Percentiles rank a stretch among this genome's conserved stretches.
phyloP scores from a whole-genome alignment of 2,329 filamentous ascomycete genomes.

The Leptosphaerulina australis region DNA sequence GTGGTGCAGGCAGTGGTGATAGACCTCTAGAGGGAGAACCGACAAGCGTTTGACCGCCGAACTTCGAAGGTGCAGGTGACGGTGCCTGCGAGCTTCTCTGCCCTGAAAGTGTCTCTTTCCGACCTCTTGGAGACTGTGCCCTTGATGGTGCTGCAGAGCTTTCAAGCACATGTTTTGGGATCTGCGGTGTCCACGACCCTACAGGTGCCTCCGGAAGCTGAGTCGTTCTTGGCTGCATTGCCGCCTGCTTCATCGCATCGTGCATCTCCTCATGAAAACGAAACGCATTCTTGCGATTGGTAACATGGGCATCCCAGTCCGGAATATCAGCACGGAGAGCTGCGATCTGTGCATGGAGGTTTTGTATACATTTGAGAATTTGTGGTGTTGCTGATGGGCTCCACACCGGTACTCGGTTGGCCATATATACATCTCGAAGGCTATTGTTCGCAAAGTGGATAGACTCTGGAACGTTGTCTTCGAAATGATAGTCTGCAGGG shows the following conservation, averaged over 20 bases:
- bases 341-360: constrained; percentile 51
- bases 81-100: constrained; percentile 26
- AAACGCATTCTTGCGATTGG: constrained; percentile 57
- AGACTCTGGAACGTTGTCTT: constrained; percentile 29
- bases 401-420: constrained; percentile 48
- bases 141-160: constrained; percentile 40
- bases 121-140: constrained; percentile 44
- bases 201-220: constrained; percentile 36
- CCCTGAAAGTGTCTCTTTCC: constrained; percentile 42
- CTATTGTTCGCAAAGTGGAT: constrained; percentile 37
- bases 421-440: constrained; percentile 42
- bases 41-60: constrained; percentile 37
- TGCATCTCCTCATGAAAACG: constrained; percentile 54
- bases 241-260: constrained; percentile 45
- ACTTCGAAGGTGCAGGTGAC: constrained; percentile 35
- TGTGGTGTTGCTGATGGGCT: constrained; percentile 45
- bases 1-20: constrained; percentile 39
- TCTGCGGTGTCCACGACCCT: constrained; percentile 46
- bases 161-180: constrained; percentile 45
- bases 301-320: constrained; percentile 56
- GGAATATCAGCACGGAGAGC: constrained; percentile 52
- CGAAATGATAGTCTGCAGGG: constrained; percentile 57
- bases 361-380: constrained; percentile 51
- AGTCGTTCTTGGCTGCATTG: constrained; percentile 33
- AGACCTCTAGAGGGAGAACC: constrained; percentile 38